A percentile compares a stretch with the other conserved stretches of the same genome.
These are phyloP conservation scores for Jamesozyma lodderae DNA, from an alignment of 805 yeast genomes.

Conservation along the genomic window DNA sequence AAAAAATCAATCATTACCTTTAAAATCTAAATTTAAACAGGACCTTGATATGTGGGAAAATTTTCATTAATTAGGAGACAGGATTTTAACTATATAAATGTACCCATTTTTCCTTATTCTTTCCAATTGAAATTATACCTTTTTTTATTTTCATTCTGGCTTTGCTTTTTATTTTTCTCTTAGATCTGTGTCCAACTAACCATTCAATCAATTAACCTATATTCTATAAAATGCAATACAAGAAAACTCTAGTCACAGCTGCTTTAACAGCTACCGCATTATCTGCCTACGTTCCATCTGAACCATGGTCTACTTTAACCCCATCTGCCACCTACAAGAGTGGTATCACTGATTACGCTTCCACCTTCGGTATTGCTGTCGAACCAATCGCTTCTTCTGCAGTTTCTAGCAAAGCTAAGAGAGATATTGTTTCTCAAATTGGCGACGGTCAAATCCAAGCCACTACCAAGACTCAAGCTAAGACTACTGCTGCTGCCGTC, in stretches of 20 bases:
- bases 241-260: conserved; percentile 32
- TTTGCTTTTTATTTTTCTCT: too few relatives aligned
- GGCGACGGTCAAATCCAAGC: conserved; percentile 4
- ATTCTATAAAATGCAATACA: conserved; percentile 35
- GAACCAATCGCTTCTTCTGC: conserved; percentile 35
- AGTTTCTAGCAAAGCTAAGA: conserved; percentile 15
- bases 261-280: conserved; percentile 40
- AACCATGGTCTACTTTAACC: conserved; percentile 65
- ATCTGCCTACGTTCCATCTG: conserved; percentile 58
- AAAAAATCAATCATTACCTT: too few relatives aligned
- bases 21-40: too few relatives aligned
- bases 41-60: too few relatives aligned
- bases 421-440: conserved; percentile 30
- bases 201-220: too few relatives aligned
- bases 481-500: conserved; percentile 19
- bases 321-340: conserved; percentile 48
- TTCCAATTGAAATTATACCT: too few relatives aligned
- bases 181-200: too few relatives aligned
- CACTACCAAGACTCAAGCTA: conserved; percentile 9
- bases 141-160: too few relatives aligned
- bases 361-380: conserved; percentile 56
- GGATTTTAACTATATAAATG: too few relatives aligned
- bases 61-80: too few relatives aligned
- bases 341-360: conserved; percentile 47
- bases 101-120: too few relatives aligned